Conservation (phyloP, 805 yeast genomes). For the Lipomyces anomalus region DNA sequence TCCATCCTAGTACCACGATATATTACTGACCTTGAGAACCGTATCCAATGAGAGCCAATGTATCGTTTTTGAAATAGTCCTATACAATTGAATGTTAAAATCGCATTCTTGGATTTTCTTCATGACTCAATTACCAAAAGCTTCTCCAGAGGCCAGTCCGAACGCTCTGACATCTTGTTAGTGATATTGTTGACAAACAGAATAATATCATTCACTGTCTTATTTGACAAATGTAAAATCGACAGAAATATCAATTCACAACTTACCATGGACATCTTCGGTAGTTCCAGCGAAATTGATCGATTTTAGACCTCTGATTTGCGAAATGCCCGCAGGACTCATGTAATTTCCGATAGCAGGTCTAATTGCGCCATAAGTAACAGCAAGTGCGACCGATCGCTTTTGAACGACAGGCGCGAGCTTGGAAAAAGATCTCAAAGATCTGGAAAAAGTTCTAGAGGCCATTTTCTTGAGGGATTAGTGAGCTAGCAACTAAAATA, state of each 20-base stretch:
- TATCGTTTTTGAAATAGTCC: constrained; percentile 97
- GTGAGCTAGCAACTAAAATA: too few relatives aligned
- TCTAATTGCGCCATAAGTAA: constrained; percentile 49
- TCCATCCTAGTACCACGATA: not conserved
- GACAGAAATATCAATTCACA: too few relatives aligned
- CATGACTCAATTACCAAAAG: too few relatives aligned
- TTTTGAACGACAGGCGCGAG: constrained; percentile 49
- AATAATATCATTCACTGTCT: too few relatives aligned
- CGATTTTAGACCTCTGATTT: constrained; percentile 87
- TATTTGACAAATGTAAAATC: not conserved
- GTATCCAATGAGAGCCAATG: constrained; percentile 96
- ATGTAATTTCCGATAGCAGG: too few relatives aligned
- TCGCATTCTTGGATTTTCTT: too few relatives aligned
- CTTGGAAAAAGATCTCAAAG: constrained; percentile 44
- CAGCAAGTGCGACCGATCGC: constrained; percentile 56
- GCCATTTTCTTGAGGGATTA: too few relatives aligned
- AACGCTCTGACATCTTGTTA: constrained; percentile 51
- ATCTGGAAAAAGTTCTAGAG: constrained; percentile 45
- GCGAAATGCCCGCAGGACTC: constrained; percentile 48
- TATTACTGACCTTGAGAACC: constrained; percentile 82
- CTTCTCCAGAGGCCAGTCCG: constrained; percentile 99
- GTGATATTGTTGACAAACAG: too few relatives aligned
- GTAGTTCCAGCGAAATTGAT: constrained; percentile 94
- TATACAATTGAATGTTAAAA: too few relatives aligned
- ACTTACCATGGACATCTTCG: constrained; percentile 76